Percentiles rank a stretch among this genome's conserved stretches.
These are phyloP conservation scores for Petunia secreta DNA, from an alignment of 257 asterid species.

Conservation along the genomic window DNA sequence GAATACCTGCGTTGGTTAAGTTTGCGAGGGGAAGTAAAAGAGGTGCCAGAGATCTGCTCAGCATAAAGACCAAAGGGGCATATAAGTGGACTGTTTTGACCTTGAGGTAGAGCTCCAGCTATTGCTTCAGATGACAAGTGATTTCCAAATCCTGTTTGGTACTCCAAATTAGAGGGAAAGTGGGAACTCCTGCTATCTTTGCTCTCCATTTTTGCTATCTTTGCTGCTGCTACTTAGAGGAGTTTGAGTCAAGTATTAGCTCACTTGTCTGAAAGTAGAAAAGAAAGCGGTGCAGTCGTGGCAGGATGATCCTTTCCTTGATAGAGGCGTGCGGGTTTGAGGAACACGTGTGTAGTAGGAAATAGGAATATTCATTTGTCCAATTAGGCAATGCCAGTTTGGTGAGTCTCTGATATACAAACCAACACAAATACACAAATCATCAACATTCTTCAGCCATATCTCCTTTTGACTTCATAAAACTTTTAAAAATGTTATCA, in stretches of 20 bases:
- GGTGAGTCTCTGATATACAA: too few relatives aligned
- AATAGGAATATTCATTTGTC: too few relatives aligned
- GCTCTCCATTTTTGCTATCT: conserved; percentile 34
- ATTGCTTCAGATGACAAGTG: conserved; percentile 85
- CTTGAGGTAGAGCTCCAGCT: conserved; percentile 78
- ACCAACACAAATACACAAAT: too few relatives aligned
- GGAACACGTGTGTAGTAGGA: background rate
- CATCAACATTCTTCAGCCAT: too few relatives aligned
- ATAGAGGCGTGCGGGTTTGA: background rate
- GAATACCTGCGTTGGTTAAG: conserved; percentile 75
- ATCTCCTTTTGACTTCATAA: too few relatives aligned
- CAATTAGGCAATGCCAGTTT: too few relatives aligned
- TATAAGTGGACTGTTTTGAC: conserved; percentile 82
- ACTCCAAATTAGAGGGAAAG: conserved; percentile 54
- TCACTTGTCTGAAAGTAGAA: background rate
- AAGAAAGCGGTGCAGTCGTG: conserved; percentile 20
- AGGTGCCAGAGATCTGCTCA: conserved; percentile 95
- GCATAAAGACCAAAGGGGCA: conserved; percentile 94
- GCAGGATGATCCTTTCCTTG: background rate
- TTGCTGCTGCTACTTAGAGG: background rate
- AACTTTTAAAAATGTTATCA: too few relatives aligned
- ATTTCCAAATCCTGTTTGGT: conserved; percentile 83
- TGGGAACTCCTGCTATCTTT: conserved; percentile 28
- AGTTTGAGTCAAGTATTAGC: background rate
- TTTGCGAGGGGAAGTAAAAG: conserved; percentile 96